phyloP scores from a whole-genome alignment of 371 early-diverging fungal species.

The Syncephalastrum monosporum region DNA sequence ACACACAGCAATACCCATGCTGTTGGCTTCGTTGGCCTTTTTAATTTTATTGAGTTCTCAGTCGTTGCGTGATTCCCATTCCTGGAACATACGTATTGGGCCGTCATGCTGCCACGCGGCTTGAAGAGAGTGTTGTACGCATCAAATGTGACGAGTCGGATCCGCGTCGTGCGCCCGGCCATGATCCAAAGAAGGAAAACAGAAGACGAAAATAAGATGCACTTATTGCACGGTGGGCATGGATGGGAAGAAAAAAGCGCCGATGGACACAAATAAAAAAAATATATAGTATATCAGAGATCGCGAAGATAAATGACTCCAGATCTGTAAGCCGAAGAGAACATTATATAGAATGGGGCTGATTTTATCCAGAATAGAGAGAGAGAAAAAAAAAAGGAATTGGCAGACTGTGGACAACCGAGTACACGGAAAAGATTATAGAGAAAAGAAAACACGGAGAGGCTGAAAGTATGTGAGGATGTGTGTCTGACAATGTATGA shows the following conservation, averaged over 20 bases:
- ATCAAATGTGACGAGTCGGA: slow-evolving; percentile 31
- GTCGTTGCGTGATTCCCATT: neutral
- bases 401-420: neutral
- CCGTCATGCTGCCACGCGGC: slow-evolving; percentile 32
- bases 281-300: too few relatives aligned
- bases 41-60: too few relatives aligned
- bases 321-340: too few relatives aligned
- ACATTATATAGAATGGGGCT: too few relatives aligned
- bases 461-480: neutral
- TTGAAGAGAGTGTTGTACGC: slow-evolving; percentile 34
- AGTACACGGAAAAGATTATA: neutral
- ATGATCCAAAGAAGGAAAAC: too few relatives aligned
- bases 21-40: slow-evolving; percentile 9
- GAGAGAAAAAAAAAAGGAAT: neutral
- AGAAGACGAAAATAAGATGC: too few relatives aligned
- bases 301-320: too few relatives aligned
- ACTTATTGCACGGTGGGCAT: too few relatives aligned
- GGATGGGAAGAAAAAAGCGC: too few relatives aligned
- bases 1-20: slow-evolving; percentile 10
- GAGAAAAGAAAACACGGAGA: neutral
- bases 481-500: too few relatives aligned
- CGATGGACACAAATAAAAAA: too few relatives aligned
- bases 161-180: slow-evolving; percentile 1
- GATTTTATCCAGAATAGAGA: neutral
- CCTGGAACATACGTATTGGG: slow-evolving; percentile 31